Conservation (phyloP, 257 asterid genomes). For the Solanum peruvianum region DNA sequence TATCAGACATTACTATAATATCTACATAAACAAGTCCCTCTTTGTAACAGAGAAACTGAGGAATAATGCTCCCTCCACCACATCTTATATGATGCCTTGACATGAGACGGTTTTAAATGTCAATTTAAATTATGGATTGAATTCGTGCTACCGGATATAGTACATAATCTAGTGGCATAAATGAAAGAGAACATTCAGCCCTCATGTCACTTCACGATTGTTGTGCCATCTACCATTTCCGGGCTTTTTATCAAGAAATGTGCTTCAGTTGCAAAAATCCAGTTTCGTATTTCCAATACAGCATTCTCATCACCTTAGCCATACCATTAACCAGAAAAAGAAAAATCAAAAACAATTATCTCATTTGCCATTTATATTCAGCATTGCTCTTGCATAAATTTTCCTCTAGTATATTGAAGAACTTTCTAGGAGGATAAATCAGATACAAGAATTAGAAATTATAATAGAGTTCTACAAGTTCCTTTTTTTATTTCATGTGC, state of each 20-base stretch:
- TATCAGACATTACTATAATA: not conserved
- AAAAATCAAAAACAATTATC: not conserved
- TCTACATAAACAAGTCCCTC: not conserved
- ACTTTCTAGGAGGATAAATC: not conserved
- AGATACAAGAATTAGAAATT: not conserved
- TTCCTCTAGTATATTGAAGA: not conserved
- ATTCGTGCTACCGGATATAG: not conserved
- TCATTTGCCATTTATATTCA: not conserved
- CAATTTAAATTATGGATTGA: not conserved
- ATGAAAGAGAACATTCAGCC: not conserved
- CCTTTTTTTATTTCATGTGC: not conserved
- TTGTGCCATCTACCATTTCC: not conserved
- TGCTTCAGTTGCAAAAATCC: not conserved
- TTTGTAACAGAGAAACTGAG: not conserved
- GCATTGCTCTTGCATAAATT: not conserved
- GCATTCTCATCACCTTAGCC: not conserved
- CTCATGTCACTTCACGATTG: not conserved
- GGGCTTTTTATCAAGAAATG: not conserved
- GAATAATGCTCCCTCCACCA: not conserved
- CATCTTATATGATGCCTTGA: not conserved
- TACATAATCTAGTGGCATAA: not conserved
- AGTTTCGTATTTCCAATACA: not conserved
- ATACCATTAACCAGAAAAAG: not conserved
- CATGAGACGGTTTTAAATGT: not conserved
- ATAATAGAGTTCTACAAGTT: not conserved